These are phyloP conservation scores for Debaryomyces hansenii DNA, from an alignment of 805 yeast species.

Conservation along the genomic window DNA sequence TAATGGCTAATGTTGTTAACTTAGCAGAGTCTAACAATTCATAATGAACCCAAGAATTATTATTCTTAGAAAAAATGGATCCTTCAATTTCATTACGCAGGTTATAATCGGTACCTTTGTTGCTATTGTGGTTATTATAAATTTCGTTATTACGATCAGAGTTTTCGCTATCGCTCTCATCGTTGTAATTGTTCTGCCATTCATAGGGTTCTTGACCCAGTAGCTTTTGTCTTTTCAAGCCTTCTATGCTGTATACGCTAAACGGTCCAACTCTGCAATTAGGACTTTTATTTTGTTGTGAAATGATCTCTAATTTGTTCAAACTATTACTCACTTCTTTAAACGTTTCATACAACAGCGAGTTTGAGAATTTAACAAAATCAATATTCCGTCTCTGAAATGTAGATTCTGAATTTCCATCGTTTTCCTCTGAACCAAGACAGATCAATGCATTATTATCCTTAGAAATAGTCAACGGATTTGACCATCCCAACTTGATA, in stretches of 20 bases:
- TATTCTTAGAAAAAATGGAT: slow-evolving; percentile 23
- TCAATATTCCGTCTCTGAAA: slow-evolving; percentile 48
- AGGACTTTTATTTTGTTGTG: slow-evolving; percentile 3
- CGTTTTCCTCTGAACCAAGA: slow-evolving; percentile 15
- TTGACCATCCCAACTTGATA: slow-evolving; percentile 48
- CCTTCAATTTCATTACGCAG: not conserved
- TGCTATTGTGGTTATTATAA: not conserved
- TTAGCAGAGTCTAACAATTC: slow-evolving; percentile 36
- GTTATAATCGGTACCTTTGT: not conserved
- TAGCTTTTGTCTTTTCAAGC: not conserved
- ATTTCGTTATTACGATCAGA: not conserved
- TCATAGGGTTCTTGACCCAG: not conserved
- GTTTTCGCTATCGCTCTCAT: not conserved
- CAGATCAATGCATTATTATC: slow-evolving; percentile 16
- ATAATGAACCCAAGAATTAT: slow-evolving; percentile 34
- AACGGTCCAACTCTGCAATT: slow-evolving; percentile 23
- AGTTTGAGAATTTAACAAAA: slow-evolving; percentile 39
- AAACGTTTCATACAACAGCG: slow-evolving; percentile 35
- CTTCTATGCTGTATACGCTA: slow-evolving; percentile 14
- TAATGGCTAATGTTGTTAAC: slow-evolving; percentile 41
- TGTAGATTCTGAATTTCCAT: slow-evolving; percentile 16
- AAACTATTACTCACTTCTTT: slow-evolving; percentile 38
- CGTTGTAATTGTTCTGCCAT: not conserved
- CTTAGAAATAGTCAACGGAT: slow-evolving; percentile 32
- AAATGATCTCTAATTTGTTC: slow-evolving; percentile 26